These are phyloP conservation scores for Saccharum officinarum DNA, from an alignment of 176 grass and related monocot species.

Conservation along the genomic window DNA sequence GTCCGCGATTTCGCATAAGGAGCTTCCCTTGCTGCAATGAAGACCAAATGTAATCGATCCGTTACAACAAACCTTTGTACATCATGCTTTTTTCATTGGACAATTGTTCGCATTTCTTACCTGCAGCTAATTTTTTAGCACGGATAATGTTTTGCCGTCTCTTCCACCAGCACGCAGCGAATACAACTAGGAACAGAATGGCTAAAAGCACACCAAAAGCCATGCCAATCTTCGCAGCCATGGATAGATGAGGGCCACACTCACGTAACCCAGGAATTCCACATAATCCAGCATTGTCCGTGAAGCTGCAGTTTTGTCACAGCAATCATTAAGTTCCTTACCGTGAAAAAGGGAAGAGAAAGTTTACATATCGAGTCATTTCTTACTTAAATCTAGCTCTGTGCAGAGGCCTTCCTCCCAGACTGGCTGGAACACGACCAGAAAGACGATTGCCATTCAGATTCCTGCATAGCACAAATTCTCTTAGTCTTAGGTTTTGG, in stretches of 20 bases:
- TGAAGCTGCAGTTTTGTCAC: conserved; percentile 60
- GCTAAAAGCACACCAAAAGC: conserved; percentile 67
- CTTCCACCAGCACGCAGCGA: conserved; percentile 92
- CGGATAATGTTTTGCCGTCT: conserved; percentile 88
- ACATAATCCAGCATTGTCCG: conserved; percentile 79
- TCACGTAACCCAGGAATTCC: conserved; percentile 88
- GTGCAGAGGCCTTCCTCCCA: conserved; percentile 94
- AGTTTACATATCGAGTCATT: neutral
- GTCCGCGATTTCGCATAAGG: conserved; percentile 94
- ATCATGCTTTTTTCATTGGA: conserved; percentile 5
- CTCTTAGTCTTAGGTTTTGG: neutral
- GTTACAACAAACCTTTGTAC: neutral
- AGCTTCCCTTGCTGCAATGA: conserved; percentile 86
- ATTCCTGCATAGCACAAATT: conserved; percentile 60
- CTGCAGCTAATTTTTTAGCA: conserved; percentile 69
- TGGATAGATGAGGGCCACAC: conserved; percentile 89
- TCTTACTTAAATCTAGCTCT: conserved; percentile 97
- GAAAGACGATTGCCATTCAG: conserved; percentile 92
- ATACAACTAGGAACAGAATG: conserved; percentile 68
- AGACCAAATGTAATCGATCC: neutral
- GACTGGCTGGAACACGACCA: conserved; percentile 80
- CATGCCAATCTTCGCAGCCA: conserved; percentile 81
- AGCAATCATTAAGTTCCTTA: conserved; percentile 11
- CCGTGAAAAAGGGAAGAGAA: neutral
- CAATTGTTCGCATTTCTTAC: conserved; percentile 41